Evolutionary conservation across 2,329 filamentous ascomycete genomes (phyloP).

Genomic region (Stemphylium lycopersici): DNA sequence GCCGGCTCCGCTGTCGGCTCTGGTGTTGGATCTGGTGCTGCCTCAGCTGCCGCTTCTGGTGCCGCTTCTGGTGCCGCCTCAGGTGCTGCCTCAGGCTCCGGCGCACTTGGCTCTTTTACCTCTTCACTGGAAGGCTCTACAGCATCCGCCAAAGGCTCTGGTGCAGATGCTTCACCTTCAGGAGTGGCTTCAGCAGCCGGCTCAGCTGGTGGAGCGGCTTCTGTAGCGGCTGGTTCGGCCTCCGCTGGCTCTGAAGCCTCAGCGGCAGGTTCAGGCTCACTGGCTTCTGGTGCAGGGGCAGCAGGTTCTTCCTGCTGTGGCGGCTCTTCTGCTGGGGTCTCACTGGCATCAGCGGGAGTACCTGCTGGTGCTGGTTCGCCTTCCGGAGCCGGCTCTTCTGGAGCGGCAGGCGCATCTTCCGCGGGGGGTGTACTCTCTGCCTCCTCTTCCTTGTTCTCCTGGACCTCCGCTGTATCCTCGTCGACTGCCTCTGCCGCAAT

Average conservation of each 20-base stretch:
- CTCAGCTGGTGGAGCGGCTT: constrained; percentile 1
- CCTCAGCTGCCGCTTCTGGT: background rate
- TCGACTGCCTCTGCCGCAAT: background rate
- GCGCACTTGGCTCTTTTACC: background rate
- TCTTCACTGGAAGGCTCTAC: background rate
- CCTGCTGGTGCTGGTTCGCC: background rate
- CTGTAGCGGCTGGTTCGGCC: background rate
- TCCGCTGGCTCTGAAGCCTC: background rate
- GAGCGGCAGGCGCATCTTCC: background rate
- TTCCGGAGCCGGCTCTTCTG: constrained; percentile 1
- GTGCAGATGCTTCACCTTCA: background rate
- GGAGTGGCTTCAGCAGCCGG: background rate
- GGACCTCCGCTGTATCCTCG: background rate
- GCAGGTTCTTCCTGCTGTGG: background rate
- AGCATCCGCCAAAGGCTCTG: background rate
- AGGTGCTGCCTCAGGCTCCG: background rate
- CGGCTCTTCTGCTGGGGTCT: background rate
- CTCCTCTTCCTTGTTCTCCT: background rate
- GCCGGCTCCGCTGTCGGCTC: background rate
- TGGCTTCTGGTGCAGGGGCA: background rate
- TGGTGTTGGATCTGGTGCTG: background rate
- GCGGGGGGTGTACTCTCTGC: background rate
- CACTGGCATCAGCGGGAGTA: constrained; percentile 2
- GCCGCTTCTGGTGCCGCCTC: background rate
- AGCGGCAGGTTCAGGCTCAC: background rate